phyloP scores from a whole-genome alignment of 108 stramenopile genomes.

The Chaetoceros muelleri region DNA sequence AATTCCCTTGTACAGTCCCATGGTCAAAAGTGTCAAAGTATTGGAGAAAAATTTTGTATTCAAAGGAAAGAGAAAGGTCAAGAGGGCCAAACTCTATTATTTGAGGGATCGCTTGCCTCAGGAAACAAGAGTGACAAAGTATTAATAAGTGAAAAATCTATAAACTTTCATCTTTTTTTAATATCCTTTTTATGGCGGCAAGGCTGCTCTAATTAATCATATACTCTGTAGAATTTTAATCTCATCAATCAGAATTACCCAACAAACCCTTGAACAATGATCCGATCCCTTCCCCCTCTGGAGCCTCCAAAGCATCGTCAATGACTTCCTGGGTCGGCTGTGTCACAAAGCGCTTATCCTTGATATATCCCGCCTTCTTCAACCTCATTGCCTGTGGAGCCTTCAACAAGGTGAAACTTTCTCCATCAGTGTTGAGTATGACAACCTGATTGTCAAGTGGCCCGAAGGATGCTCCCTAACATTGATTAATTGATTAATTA shows the following conservation, averaged over 20 bases:
- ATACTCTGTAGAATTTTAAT: too few relatives aligned
- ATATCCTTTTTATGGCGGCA: too few relatives aligned
- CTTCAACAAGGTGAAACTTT: conserved; percentile 54
- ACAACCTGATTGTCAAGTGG: conserved; percentile 68
- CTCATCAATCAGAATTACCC: too few relatives aligned
- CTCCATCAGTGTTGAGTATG: conserved; percentile 69
- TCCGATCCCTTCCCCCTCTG: conserved; percentile 13
- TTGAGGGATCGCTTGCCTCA: conserved; percentile 40
- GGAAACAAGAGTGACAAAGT: conserved; percentile 9
- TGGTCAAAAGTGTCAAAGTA: conserved; percentile 61
- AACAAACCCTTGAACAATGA: conserved; percentile 33
- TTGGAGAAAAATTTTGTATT: conserved; percentile 80
- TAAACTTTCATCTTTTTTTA: too few relatives aligned
- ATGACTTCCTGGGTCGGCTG: conserved; percentile 65
- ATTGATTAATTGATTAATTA: neutral
- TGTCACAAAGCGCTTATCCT: conserved; percentile 62
- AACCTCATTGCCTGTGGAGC: conserved; percentile 77
- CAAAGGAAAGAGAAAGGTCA: conserved; percentile 82
- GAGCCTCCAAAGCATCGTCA: conserved; percentile 43
- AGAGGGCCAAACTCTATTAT: conserved; percentile 73
- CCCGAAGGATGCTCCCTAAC: conserved; percentile 43
- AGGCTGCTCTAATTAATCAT: too few relatives aligned
- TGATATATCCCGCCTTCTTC: conserved; percentile 69
- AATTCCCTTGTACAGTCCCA: conserved; percentile 63
- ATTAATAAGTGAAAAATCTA: neutral